These are phyloP conservation scores for Clonostachys solani DNA, from an alignment of 2,329 filamentous ascomycete species.

Conservation along the genomic window DNA sequence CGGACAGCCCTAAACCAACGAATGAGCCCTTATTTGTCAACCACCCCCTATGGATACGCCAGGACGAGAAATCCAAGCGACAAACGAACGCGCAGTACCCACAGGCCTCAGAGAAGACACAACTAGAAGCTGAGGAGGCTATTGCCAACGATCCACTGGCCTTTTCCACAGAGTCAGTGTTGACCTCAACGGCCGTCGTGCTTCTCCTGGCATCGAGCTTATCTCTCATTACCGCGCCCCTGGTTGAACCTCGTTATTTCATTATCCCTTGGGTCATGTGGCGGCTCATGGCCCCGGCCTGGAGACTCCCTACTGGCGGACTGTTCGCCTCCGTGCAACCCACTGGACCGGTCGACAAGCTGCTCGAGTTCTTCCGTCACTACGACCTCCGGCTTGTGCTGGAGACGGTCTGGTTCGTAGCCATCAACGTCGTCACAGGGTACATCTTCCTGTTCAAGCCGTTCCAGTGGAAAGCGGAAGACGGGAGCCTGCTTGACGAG, in stretches of 20 bases:
- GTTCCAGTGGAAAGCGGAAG: conserved; percentile 59
- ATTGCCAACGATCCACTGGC: conserved; percentile 16
- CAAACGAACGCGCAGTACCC: conserved; percentile 1
- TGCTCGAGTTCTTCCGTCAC: conserved; percentile 5
- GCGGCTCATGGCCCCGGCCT: conserved; percentile 70
- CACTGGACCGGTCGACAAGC: background rate
- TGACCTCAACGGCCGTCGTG: conserved; percentile 49
- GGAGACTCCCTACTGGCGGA: conserved; percentile 12
- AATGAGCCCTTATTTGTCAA: background rate
- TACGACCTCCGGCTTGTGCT: conserved; percentile 43
- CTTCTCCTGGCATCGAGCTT: conserved; percentile 67
- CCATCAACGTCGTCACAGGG: conserved; percentile 62
- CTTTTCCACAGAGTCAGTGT: conserved; percentile 21
- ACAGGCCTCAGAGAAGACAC: background rate
- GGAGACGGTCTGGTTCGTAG: conserved; percentile 67
- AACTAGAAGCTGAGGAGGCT: conserved; percentile 2
- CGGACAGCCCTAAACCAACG: background rate
- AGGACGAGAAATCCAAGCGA: background rate
- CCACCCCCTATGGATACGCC: background rate
- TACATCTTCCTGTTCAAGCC: conserved; percentile 67
- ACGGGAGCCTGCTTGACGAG: conserved; percentile 46
- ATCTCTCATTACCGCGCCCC: conserved; percentile 79
- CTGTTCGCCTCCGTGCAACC: conserved; percentile 3
- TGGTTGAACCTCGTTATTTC: conserved; percentile 95
- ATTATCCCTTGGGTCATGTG: conserved; percentile 94